Base-by-base conservation (phyloP, 164 flowering plant genomes). In the Tinospora cordifolia region DNA sequence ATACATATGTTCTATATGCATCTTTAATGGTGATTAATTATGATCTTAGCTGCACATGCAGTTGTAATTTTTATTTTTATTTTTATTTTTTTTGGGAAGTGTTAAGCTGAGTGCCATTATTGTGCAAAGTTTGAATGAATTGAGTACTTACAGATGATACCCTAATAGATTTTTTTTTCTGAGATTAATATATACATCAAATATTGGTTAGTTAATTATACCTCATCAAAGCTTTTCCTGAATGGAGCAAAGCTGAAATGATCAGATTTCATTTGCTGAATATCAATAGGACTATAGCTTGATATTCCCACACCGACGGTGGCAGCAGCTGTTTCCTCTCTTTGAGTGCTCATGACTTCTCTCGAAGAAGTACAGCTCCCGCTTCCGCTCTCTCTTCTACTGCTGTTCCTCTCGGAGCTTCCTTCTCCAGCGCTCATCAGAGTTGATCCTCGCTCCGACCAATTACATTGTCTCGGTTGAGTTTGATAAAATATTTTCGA, bases 401-500 rank as follows among this genome's bases (percentile, higher is more conserved):
- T 74, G 63, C 77, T 71, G 63, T 27, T 74, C 47, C 77, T 78
- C 15, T 81, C 87, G 17, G 44, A 69, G 54, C 73, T 75, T 26
- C 82, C 86, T 68, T 76, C 89, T 2, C 77, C 87, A 1, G 76
- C 72, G 5, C 66, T 69, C 68, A 66, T 41, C 81, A 0, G 21
- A 17, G n/a, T n/a, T n/a, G n/a, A n/a, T n/a, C n/a, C n/a, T 68
- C 81, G 69, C 15, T 86, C 87, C 0, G 89, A 69, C 94, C 90
- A 91, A 66, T 86, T 90, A 69, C 98, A 88, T 59, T 95, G 99
- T 73, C 99, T 79, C 0, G 99, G 99, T 71, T 95, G 98, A 17
- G 99, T 95, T 78, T 95, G 98, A 73, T 91, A 95, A 76, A 95
- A 95, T 64, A 95, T 91, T 78, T 95, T 95, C 0, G 98, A 95